phyloP scores from a whole-genome alignment of 176 grass and related monocot genomes.

The Stipa capillata region DNA sequence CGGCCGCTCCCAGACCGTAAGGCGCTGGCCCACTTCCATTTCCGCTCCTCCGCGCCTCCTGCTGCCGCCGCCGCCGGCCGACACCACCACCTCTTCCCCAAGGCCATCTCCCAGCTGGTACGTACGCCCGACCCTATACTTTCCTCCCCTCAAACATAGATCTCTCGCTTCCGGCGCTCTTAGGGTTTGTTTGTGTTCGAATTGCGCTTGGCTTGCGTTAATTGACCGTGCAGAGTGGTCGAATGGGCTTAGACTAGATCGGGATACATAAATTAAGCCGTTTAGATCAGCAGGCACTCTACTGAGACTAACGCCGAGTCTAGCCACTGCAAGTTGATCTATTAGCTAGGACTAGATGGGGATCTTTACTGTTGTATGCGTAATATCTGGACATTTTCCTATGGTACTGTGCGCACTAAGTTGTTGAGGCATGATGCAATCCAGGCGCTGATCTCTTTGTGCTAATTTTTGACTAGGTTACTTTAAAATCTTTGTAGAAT shows the following conservation, averaged over 20 bases:
- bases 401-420: background rate
- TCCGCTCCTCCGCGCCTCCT: conserved; percentile 53
- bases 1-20: conserved; percentile 77
- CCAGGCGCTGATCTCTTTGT: background rate
- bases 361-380: background rate
- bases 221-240: background rate
- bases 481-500: background rate
- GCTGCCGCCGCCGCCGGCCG: conserved; percentile 21
- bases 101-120: conserved; percentile 91
- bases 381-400: background rate
- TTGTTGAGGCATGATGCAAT: background rate
- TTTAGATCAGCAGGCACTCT: background rate
- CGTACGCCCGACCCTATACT: background rate
- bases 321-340: background rate
- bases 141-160: background rate
- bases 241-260: background rate
- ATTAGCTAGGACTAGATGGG: background rate
- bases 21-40: conserved; percentile 82
- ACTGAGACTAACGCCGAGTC: background rate
- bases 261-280: background rate
- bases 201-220: background rate
- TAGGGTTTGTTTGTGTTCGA: background rate
- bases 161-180: background rate
- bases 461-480: background rate
- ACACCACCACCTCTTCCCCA: conserved; percentile 83